Conservation (phyloP, 1,139 yeast species). For the Blastobotrys persicus region DNA sequence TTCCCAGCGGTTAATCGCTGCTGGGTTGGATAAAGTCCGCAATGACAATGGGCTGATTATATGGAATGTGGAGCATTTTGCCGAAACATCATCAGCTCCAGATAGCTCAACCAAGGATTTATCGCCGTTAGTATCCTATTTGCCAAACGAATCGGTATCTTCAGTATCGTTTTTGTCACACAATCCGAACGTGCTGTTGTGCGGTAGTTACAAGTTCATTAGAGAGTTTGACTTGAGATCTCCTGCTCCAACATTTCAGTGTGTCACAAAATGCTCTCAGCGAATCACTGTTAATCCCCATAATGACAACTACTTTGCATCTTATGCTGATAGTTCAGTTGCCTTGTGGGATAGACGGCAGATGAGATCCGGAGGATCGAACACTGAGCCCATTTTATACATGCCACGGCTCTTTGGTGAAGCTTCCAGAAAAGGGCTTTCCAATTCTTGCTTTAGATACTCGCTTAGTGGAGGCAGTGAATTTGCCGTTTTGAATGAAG, state of each 20-base stretch:
- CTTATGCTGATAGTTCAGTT: constrained; percentile 77
- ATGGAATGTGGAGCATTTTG: constrained; percentile 66
- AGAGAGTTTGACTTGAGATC: constrained; percentile 75
- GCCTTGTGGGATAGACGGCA: constrained; percentile 87
- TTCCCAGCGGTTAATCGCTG: constrained; percentile 62
- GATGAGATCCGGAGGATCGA: constrained; percentile 38
- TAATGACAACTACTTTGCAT: constrained; percentile 61
- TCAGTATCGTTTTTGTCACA: constrained; percentile 68
- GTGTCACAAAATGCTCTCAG: constrained; percentile 71
- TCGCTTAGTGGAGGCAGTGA: constrained; percentile 69
- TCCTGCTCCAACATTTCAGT: constrained; percentile 68
- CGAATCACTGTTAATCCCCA: constrained; percentile 71
- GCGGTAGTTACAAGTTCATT: constrained; percentile 75
- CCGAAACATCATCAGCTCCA: constrained; percentile 11
- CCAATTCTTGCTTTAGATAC: constrained; percentile 62
- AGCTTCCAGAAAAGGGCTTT: constrained; percentile 37
- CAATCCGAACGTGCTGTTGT: constrained; percentile 54
- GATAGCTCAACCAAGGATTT: constrained; percentile 17
- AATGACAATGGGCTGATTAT: constrained; percentile 76
- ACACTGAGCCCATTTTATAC: constrained; percentile 55
- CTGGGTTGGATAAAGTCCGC: constrained; percentile 77
- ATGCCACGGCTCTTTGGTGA: constrained; percentile 70
- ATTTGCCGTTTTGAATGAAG: constrained; percentile 75
- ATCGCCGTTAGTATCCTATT: constrained; percentile 56
- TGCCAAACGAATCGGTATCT: constrained; percentile 72